Evolutionary conservation across 139 green algal genomes (phyloP), one percentile per base, ranked within the genome.

Genomic region (Auxenochlorella pyrenoidosa): DNA sequence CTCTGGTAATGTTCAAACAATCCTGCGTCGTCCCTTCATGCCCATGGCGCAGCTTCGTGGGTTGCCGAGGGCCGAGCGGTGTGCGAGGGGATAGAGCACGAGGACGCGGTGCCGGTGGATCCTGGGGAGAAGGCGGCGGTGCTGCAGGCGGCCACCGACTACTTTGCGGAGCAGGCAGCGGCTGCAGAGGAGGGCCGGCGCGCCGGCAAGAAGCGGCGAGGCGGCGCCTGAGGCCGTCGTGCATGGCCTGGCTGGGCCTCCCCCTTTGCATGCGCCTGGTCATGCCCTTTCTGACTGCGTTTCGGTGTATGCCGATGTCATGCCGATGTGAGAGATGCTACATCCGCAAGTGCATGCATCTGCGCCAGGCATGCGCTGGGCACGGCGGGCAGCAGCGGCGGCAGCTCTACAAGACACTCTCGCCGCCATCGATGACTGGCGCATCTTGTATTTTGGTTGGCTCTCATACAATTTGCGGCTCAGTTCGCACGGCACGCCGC

Each of bases 1-100:
- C 47, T 6, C 47, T 54, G 47, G 8, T 6, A 10, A 54, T 6
- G 8, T 10, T 54, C 8, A 18, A 10, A 18, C 47, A 10, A 24
- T 43, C 68, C 70, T 76, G 15, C 36, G n/a, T 15, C 21, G 68
- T 10, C n/a, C 68, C 22, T 36, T 19, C 70, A 34, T 76, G 34
- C 6, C 12, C 47, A 5, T 77, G 26, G 41, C 24, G 78, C 78
- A 83, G 78, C 36, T 0, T 85, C 88, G n/a, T 95, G 93, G 93
- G 71, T 87, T 3, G 75, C 51, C 30, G 93, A 95, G 87, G 89
- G 87, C 71, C 73, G 76, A 72, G 81, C 91, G 8, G 77, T 94
- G 5, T 94, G 92, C 85, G 92, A 94, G 87, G 92, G 92, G 24
- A 86, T 94, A 13, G 89, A 94, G 65, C 92, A 94, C 79, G 38